A percentile compares a stretch with the other conserved stretches of the same genome.
Conservation (phyloP, 768 basidiomycete species). For the Boletus subparvulus region DNA sequence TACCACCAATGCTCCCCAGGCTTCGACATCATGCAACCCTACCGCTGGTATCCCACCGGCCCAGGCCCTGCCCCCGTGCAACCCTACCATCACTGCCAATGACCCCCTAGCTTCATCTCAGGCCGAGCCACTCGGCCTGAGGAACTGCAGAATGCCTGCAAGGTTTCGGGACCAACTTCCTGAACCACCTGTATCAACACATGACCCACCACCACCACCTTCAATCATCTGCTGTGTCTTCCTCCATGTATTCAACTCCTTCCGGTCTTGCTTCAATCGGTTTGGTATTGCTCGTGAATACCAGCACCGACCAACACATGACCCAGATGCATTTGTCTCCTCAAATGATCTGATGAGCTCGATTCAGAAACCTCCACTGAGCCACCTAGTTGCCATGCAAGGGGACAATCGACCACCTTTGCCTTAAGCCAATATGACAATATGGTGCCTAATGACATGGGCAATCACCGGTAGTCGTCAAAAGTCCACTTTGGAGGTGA, state of each 20-base stretch:
- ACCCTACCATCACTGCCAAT: too few relatives aligned
- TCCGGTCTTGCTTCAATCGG: not conserved
- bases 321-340: not conserved
- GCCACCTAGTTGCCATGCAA: too few relatives aligned
- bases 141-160: not conserved
- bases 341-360: not conserved
- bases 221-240: not conserved
- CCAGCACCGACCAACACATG: not conserved
- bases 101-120: too few relatives aligned
- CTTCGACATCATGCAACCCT: too few relatives aligned
- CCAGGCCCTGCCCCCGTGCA: too few relatives aligned
- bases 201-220: not conserved
- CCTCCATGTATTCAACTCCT: not conserved
- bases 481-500: not conserved
- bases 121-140: too few relatives aligned
- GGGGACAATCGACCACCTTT: too few relatives aligned
- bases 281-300: not conserved
- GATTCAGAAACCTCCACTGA: too few relatives aligned
- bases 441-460: slow-evolving; percentile 12
- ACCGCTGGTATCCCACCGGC: too few relatives aligned
- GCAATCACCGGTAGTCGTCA: not conserved
- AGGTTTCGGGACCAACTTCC: not conserved
- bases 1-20: too few relatives aligned
- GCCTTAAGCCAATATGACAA: slow-evolving; percentile 11
- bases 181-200: not conserved